Base-by-base conservation (phyloP, 225 moss, liverwort and hornwort species). In the Pseudoscleropodium purum region DNA sequence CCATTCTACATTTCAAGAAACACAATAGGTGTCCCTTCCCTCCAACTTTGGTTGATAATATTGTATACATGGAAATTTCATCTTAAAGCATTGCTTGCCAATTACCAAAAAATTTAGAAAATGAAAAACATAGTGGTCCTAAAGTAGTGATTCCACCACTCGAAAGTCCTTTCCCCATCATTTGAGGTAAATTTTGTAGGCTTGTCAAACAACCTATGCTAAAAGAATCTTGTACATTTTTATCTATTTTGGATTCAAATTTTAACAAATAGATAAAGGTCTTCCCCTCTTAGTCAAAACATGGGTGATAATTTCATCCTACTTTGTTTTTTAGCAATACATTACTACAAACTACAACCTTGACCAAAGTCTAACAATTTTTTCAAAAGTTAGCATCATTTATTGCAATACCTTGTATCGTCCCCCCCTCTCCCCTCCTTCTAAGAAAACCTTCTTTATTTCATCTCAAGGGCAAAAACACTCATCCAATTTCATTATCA, bases 361-460 rank as follows among this genome's bases (percentile, higher is more conserved):
- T 73, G 3, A 14, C 24, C 14, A 70, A 70, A 39, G 2, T 41
- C 2, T 15, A 0, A 8, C 5, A 39, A 29, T 39, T 70, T 8
- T 39, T 70, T 25, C 3, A 15, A 73, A 43, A 16, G 9, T 73
- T 43, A 9, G 16, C 3, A 4, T 72, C 26, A 41, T 72, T 25
- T 7, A 1, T 26, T 15, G 15, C 10, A 8, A 2, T 26, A 8
- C 1, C 5, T 41, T 15, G 25, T 14, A 14, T 25, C 0, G 0
- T 6, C 6, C 0, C 2, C n/a, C 23, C 47, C 47, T 6, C 6
- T 0, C 2, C n/a, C 23, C 47, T 10, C 47, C 47, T 47, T 47
- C 9, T 47, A 10, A 47, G 47, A 47, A 47, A 47, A 47, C 47
- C 47, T 47, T 47, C 9, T 47, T 47, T 47, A 47, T 47, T 47